Percentiles rank a stretch among this genome's conserved stretches.
These are phyloP conservation scores for Talaromyces rugulosus DNA, from an alignment of 2,329 filamentous ascomycete species.

Conservation along the genomic window DNA sequence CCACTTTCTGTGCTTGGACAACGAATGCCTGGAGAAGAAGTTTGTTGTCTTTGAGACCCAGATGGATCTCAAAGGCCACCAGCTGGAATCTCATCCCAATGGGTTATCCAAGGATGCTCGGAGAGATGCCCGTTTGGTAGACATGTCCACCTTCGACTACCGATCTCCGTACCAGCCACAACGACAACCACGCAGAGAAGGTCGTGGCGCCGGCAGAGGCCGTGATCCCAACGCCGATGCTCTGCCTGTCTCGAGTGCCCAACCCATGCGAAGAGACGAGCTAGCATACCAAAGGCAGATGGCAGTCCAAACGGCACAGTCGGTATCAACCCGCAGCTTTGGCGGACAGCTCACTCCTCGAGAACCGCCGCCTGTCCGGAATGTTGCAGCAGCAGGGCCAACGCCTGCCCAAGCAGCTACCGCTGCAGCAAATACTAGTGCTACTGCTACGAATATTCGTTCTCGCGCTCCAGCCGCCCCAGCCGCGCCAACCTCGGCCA, in stretches of 20 bases:
- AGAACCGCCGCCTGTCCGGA: slow-evolving; percentile 43
- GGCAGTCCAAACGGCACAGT: slow-evolving; percentile 84
- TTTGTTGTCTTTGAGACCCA: slow-evolving; percentile 95
- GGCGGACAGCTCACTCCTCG: slow-evolving; percentile 71
- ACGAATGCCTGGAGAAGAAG: slow-evolving; percentile 91
- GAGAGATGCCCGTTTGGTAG: slow-evolving; percentile 77
- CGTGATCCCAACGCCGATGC: slow-evolving; percentile 84
- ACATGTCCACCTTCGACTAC: slow-evolving; percentile 81
- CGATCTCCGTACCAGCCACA: slow-evolving; percentile 64
- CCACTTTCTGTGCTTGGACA: slow-evolving; percentile 79
- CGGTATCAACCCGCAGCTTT: slow-evolving; percentile 73
- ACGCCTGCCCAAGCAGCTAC: slow-evolving; percentile 19
- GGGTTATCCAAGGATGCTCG: slow-evolving; percentile 77
- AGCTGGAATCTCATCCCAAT: slow-evolving; percentile 75
- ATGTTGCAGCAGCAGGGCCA: slow-evolving; percentile 33
- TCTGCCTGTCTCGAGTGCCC: slow-evolving; percentile 69
- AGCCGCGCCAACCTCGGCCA: slow-evolving; percentile 31
- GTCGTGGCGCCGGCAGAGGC: slow-evolving; percentile 57
- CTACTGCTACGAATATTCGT: slow-evolving; percentile 10
- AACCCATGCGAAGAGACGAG: slow-evolving; percentile 78
- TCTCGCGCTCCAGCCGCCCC: slow-evolving; percentile 23
- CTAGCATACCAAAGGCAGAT: slow-evolving; percentile 87
- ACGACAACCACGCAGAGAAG: slow-evolving; percentile 30
- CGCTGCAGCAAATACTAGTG: slow-evolving; percentile 14
- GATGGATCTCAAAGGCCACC: slow-evolving; percentile 91